Evolutionary conservation across 2,329 filamentous ascomycete species (phyloP).

Genomic region (Hyphodiscus sp.): DNA sequence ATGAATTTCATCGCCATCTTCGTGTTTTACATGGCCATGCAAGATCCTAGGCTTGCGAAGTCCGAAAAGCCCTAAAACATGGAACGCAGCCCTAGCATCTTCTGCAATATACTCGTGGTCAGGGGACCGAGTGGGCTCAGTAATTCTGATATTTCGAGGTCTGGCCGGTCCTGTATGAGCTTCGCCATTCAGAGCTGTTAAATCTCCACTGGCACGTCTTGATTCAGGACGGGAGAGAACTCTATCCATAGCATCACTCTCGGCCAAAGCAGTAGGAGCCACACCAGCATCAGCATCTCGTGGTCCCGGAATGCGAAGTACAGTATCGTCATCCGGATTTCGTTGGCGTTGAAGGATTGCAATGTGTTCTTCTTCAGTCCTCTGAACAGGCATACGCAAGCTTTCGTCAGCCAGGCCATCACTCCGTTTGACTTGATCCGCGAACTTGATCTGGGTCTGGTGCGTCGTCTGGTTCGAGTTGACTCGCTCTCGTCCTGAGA

Average conservation of each 20-base stretch:
- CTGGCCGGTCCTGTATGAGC: conserved; percentile 23
- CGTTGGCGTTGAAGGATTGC: conserved; percentile 82
- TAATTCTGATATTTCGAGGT: conserved; percentile 27
- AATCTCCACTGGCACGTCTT: conserved; percentile 6
- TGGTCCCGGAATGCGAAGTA: conserved; percentile 84
- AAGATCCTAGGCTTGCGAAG: conserved; percentile 38
- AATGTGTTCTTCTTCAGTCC: conserved; percentile 71
- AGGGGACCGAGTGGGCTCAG: conserved; percentile 18
- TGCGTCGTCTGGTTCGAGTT: conserved; percentile 4
- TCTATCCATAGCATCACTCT: conserved; percentile 16
- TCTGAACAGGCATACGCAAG: conserved; percentile 42
- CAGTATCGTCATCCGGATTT: conserved; percentile 61
- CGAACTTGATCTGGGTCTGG: conserved; percentile 50
- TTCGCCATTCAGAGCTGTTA: conserved; percentile 11
- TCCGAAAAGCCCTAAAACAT: conserved; percentile 30
- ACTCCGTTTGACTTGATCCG: conserved; percentile 56
- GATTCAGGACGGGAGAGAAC: conserved; percentile 16
- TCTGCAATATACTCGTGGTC: conserved; percentile 27
- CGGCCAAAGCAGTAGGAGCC: conserved; percentile 54
- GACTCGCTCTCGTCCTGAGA: conserved; percentile 7
- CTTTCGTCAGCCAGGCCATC: conserved; percentile 48
- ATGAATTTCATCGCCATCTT: conserved; percentile 24
- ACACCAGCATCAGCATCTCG: conserved; percentile 82
- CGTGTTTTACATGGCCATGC: conserved; percentile 28
- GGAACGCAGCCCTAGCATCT: conserved; percentile 18